Percentiles rank a stretch among this genome's conserved stretches.
Evolutionary conservation across 495 filamentous ascomycete species (phyloP).

Genomic region (Xylaria scruposa): DNA sequence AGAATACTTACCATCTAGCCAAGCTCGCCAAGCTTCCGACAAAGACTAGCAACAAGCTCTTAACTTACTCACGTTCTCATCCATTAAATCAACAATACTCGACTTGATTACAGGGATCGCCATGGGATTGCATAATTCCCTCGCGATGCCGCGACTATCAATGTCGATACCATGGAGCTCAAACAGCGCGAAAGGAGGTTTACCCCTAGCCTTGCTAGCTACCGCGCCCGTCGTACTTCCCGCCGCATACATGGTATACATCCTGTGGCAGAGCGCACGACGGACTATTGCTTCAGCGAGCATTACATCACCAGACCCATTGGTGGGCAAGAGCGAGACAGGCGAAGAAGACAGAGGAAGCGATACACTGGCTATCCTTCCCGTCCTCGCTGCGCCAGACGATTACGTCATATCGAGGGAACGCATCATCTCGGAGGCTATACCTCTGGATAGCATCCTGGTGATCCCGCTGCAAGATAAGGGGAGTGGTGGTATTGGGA

Average conservation of each 20-base stretch:
- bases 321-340: not conserved
- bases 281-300: conserved; percentile 11
- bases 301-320: conserved; percentile 29
- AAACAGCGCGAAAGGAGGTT: not conserved
- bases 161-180: not conserved
- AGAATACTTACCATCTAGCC: not conserved
- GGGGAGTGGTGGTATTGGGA: too few species aligned
- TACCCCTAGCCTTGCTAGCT: conserved; percentile 27
- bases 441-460: conserved; percentile 11
- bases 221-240: conserved; percentile 30
- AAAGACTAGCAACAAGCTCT: not conserved
- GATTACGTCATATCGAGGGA: conserved; percentile 38
- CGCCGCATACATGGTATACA: conserved; percentile 19
- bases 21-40: conserved; percentile 6
- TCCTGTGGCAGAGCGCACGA: conserved; percentile 21
- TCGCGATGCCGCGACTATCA: not conserved
- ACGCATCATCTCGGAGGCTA: conserved; percentile 34
- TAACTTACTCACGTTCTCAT: not conserved
- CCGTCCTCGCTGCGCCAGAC: conserved; percentile 17
- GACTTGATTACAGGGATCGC: not conserved
- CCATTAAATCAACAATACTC: not conserved
- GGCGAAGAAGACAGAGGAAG: not conserved
- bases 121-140: conserved; percentile 5
- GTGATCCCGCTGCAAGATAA: too few species aligned
- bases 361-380: conserved; percentile 14